Evolutionary conservation across 306 rosid genomes (phyloP), one percentile per base, ranked within the genome.

Genomic region (Inga leiocalycina): DNA sequence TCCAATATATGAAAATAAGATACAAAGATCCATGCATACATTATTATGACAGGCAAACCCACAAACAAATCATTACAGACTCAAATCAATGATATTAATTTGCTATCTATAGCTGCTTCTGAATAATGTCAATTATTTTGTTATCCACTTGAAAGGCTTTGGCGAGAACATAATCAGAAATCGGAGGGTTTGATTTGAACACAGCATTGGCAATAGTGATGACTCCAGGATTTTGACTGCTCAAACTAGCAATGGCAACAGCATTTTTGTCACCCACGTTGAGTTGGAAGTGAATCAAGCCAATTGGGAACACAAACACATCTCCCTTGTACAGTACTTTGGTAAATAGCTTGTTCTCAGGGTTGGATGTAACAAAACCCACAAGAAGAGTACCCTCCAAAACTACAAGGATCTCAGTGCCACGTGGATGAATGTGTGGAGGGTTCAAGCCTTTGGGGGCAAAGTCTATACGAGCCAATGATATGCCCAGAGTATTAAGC

Each of bases 101-200:
- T 32, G 2, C 3, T 32, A 32, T 32, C 34, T 32, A 32, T 32
- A 32, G 34, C 34, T 76, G 86, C 35, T 81, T 84, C n/a, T 85
- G 59, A 39, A 88, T 85, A 24, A 41, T 2, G 16, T 83, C 24
- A 0, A 85, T 70, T 11, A 74, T 5, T 0, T 51, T 86, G 5
- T 77, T 74, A 45, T 83, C 85, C 6, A 85, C 82, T 37, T 77
- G 87, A 56, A 83, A 88, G 6, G 89, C 86, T 67, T 79, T 83
- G 14, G 87, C 34, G 1, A 83, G 84, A 27, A 83, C 74, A 9
- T 88, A 67, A 0, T 62, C n/a, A 45, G 81, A 69, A 0, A 88
- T 88, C 8, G 49, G 46, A 19, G 91, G 91, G 24, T 78, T 37
- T 7, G 91, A 78, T 3, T 84, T 87, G 5, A 88, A 88, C 0